These are phyloP conservation scores for Pseudoscleropodium purum DNA, from an alignment of 225 moss, liverwort and hornwort species.

Conservation along the genomic window DNA sequence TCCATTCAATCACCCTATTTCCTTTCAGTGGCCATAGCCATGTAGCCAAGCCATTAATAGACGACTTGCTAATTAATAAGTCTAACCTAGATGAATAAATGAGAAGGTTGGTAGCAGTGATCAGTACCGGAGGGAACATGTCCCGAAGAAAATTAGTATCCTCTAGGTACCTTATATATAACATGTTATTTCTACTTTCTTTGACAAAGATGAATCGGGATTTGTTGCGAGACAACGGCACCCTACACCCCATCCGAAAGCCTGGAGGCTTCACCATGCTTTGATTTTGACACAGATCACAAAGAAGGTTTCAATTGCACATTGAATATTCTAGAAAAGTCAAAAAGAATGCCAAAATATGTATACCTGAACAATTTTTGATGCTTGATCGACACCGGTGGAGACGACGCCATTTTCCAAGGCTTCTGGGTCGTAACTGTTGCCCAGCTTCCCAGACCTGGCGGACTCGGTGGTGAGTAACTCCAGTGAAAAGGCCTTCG, in stretches of 20 bases:
- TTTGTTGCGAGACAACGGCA: neutral
- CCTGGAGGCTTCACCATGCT: no score
- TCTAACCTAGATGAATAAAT: no score
- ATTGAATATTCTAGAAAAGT: neutral
- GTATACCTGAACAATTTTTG: conserved; percentile 5
- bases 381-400: neutral
- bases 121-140: no score
- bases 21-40: no score
- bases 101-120: no score
- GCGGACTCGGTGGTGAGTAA: neutral
- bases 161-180: neutral
- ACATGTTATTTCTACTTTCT: neutral
- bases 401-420: neutral
- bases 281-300: neutral
- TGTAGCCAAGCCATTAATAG: no score
- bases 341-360: neutral
- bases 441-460: neutral
- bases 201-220: neutral
- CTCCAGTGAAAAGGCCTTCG: conserved; percentile 4
- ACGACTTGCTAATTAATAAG: no score
- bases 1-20: no score
- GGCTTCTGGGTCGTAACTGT: neutral
- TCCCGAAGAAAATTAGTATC: no score
- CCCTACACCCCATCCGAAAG: neutral
- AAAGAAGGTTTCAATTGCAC: neutral